Evolutionary conservation across 805 yeast species (phyloP), one percentile per base, ranked within the genome.

Genomic region (Saturnispora gosingensis): DNA sequence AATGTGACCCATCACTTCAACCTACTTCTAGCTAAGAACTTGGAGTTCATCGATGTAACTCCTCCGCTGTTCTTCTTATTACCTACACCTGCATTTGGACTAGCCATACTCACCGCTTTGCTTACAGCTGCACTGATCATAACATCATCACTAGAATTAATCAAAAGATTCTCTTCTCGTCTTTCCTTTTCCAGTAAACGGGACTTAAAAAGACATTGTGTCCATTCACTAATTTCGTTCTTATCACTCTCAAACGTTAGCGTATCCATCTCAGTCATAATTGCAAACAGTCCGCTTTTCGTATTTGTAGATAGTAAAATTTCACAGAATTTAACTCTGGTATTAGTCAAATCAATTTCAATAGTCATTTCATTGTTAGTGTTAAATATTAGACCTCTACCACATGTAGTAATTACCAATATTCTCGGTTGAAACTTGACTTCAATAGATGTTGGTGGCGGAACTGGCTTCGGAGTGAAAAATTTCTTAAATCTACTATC

Each of bases 11-110:
- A 24, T 61, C 69, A 74, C 51, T 70, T 74, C 54, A 81, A 66
- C 22, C 72, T 69, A 48, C 81, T 76, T 59, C 87, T 67, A 4
- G 85, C 82, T 53, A 82, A 65, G 45, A 83, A 69, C 58, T 78
- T 78, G 5, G 87, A 82, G 61, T 80, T 81, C 76, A 76, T 70
- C 15, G 80, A 69, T 3, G 85, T 80, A 20, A 81, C 72, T 20
- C 63, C 32, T 9, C 43, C 46, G n/a, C 13, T 40, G 35, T n/a
- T 43, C 11, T 25, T 43, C 16, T 34, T 46, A n/a, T 49, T 45
- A 2, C 55, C 58, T 32, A 53, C 58, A 11, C 53, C 54, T 2
- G 58, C 55, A 48, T 53, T 52, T 6, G 35, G 39, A 28, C 45
- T 45, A 2, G 63, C 55, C 51, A 58, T 60, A 7, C 58, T 53